These are phyloP conservation scores for Mycena rosella DNA, from an alignment of 768 basidiomycete species.

Conservation along the genomic window DNA sequence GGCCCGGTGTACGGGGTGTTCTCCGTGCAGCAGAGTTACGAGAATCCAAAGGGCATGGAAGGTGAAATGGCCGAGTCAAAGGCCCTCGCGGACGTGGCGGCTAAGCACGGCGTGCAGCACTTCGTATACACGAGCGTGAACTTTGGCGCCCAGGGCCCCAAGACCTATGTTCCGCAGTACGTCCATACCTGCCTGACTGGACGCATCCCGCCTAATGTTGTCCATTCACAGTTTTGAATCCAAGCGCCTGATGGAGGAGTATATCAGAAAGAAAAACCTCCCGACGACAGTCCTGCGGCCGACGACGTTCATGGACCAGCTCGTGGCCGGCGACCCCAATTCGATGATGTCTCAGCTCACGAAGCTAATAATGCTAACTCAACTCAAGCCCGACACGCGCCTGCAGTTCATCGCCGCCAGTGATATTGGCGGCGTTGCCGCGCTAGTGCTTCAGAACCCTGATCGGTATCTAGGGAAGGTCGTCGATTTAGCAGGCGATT, in stretches of 20 bases:
- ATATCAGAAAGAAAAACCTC: conserved; percentile 14
- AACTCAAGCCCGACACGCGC: conserved; percentile 13
- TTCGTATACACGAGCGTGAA: conserved; percentile 33
- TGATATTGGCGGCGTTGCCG: conserved; percentile 26
- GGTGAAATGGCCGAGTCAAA: conserved; percentile 25
- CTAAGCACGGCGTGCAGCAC: conserved; percentile 31
- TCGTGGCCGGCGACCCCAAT: conserved; percentile 13
- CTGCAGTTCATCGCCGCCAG: conserved; percentile 22
- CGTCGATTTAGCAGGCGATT: conserved; percentile 29
- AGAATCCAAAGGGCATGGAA: conserved; percentile 25
- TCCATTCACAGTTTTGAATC: conserved; percentile 26
- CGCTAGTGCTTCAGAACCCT: conserved; percentile 11
- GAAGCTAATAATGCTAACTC: conserved; percentile 22
- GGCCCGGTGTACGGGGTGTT: conserved; percentile 29
- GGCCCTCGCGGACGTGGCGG: conserved; percentile 29
- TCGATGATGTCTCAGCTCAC: neutral
- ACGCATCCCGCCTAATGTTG: too few relatives aligned
- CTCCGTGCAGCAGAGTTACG: conserved; percentile 33
- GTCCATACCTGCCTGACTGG: neutral
- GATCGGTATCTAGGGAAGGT: conserved; percentile 17
- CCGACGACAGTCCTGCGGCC: conserved; percentile 34
- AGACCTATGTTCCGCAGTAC: conserved; percentile 28
- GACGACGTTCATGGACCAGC: conserved; percentile 32
- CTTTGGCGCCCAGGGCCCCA: conserved; percentile 6
- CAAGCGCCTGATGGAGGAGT: conserved; percentile 25